These are phyloP conservation scores for Aspergillus glaucus DNA, from an alignment of 2,329 filamentous ascomycete genomes.

Conservation along the genomic window DNA sequence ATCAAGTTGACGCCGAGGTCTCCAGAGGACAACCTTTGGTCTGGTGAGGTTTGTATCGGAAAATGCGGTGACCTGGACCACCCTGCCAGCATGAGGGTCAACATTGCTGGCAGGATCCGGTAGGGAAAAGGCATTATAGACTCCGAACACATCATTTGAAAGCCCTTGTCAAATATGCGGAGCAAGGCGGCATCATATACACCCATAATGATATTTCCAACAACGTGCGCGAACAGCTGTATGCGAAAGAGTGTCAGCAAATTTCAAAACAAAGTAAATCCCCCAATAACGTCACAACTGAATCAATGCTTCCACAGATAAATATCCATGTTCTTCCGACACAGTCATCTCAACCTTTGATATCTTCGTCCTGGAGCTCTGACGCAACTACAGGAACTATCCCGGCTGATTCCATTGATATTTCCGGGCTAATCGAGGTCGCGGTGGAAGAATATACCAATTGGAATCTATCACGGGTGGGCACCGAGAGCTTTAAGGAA, in stretches of 20 bases:
- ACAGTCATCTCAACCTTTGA: slow-evolving; percentile 5
- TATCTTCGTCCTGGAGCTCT: slow-evolving; percentile 3
- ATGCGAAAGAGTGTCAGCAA: slow-evolving; percentile 14
- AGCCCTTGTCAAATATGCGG: slow-evolving; percentile 21
- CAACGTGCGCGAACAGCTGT: slow-evolving; percentile 5
- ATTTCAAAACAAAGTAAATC: slow-evolving; percentile 13
- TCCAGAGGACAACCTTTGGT: no score
- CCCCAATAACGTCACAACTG: slow-evolving; percentile 6
- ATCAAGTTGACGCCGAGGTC: no score
- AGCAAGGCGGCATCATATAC: slow-evolving; percentile 9
- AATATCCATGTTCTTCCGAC: slow-evolving; percentile 24
- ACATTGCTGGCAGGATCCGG: slow-evolving; percentile 29
- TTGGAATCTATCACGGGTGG: no score
- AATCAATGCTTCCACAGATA: slow-evolving; percentile 18
- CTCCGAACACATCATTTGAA: slow-evolving; percentile 24
- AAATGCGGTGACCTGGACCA: no score
- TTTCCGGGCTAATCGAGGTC: no score
- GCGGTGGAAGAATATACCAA: no score
- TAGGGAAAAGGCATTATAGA: slow-evolving; percentile 28
- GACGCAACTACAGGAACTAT: no score
- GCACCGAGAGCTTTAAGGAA: no score
- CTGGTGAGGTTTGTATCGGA: no score
- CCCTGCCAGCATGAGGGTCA: slow-evolving; percentile 18
- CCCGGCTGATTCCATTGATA: no score
- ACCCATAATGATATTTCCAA: slow-evolving; percentile 9